Base-by-base conservation (phyloP, 1,284 basidiomycete genomes). In the Rhodotorula sp. region DNA sequence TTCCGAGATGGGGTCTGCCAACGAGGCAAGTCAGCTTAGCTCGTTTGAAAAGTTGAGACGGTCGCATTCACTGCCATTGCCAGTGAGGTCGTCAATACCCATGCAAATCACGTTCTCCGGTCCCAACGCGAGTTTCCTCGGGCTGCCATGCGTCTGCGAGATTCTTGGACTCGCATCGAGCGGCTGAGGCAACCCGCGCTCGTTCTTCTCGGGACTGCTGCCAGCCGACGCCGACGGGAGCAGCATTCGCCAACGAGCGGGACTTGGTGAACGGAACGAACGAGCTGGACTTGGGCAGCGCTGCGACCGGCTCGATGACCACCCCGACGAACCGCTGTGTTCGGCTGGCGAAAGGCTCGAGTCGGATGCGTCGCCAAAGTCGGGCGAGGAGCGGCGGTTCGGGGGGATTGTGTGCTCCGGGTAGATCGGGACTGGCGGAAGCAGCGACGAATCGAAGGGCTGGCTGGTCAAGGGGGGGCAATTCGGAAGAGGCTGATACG, bases 61-160 rank as follows among this genome's bases (percentile, higher is more conserved):
- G 27, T 1, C 1, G 24, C 13, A 6, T 59, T 7, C 22, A 59
- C 55, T 56, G 4, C 29, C 17, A 11, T 20, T 34, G 30, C 29
- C 17, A 11, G n/a, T 34, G 30, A 49, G 58, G 34, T 44, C 54
- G 24, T 24, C 34, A 20, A 66, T 59, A 24, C 49, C 62, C 72
- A 74, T 69, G 7, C 48, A 55, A 34, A 71, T 74, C n/a, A 69
- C 53, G 54, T 74, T 67, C 57, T 72, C 73, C 11, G 73, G 73
- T 2, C 73, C 73, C 44, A 74, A 59, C 30, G 73, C 62, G 51
- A 51, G 39, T 49, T 72, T 74, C 62, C 55, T 66, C 24, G 71
- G 68, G n/a, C 68, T 66, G 34, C 24, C 58, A 10, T 24, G n/a
- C 13, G 47, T 34, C 13, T 17, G 10, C 2, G 6, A 19, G 29